These are phyloP conservation scores for Bullera alba DNA, from an alignment of 768 basidiomycete species.

Conservation along the genomic window DNA sequence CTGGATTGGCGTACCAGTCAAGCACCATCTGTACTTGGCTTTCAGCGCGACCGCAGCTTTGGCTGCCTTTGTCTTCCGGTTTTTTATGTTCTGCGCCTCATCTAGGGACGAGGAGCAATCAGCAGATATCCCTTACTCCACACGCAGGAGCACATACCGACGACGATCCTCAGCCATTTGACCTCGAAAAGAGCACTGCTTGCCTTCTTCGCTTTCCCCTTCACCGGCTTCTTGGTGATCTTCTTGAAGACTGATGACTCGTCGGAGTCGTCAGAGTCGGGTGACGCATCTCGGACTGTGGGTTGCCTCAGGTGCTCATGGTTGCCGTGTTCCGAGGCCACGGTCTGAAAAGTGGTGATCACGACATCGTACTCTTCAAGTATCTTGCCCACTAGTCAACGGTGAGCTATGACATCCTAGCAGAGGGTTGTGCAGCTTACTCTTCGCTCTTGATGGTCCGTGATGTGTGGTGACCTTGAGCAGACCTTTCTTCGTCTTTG, in stretches of 20 bases:
- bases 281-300: conserved; percentile 50
- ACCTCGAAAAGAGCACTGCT: conserved; percentile 57
- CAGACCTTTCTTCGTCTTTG: conserved; percentile 55
- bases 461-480: conserved; percentile 77
- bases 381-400: conserved; percentile 29
- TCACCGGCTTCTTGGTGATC: conserved; percentile 49
- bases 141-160: conserved; percentile 54
- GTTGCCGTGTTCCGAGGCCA: conserved; percentile 71
- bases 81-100: conserved; percentile 93
- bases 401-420: not conserved
- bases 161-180: conserved; percentile 76
- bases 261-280: conserved; percentile 49
- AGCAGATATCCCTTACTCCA: not conserved
- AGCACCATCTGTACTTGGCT: conserved; percentile 75
- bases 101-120: conserved; percentile 50
- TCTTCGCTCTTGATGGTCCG: conserved; percentile 63
- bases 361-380: conserved; percentile 47
- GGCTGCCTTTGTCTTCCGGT: conserved; percentile 66
- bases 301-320: conserved; percentile 30
- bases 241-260: conserved; percentile 50
- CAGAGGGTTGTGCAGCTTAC: conserved; percentile 48
- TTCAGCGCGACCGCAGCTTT: conserved; percentile 70
- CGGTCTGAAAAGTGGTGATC: conserved; percentile 77
- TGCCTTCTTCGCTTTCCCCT: conserved; percentile 49
- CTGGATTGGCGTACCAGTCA: conserved; percentile 56